phyloP scores from a whole-genome alignment of 2,329 filamentous ascomycete genomes.

The Fusarium torulosum region DNA sequence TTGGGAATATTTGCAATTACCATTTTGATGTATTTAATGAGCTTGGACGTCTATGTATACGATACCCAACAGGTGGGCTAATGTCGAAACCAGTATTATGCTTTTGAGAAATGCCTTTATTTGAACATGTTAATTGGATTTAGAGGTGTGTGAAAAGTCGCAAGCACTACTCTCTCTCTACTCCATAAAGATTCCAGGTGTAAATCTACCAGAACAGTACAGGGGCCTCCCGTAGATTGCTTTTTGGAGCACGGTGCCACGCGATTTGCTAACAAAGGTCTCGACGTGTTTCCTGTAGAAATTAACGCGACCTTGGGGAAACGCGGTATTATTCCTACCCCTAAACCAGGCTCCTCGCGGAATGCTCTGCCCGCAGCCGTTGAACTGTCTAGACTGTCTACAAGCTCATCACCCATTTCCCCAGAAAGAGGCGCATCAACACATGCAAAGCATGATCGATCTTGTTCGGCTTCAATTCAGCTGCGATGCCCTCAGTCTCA shows the following conservation, averaged over 20 bases:
- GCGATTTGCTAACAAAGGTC: neutral
- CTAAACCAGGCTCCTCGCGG: neutral
- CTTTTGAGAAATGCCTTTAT: neutral
- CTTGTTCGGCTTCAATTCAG: neutral
- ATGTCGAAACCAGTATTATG: neutral
- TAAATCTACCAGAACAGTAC: too few species aligned
- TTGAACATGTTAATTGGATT: neutral
- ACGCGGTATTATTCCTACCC: neutral
- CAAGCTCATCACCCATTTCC: neutral
- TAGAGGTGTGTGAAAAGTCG: too few species aligned
- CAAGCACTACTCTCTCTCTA: too few species aligned
- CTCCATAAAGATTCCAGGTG: too few species aligned
- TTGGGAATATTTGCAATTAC: neutral
- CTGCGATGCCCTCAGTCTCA: neutral
- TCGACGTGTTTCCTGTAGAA: neutral
- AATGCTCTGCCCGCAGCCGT: too few species aligned
- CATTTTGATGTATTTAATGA: conserved; percentile 11
- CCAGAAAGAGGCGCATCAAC: neutral
- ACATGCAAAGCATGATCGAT: neutral
- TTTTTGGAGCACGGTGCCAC: too few species aligned
- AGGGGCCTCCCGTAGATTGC: too few species aligned
- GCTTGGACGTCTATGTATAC: conserved; percentile 9
- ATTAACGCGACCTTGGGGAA: neutral
- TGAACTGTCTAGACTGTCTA: too few species aligned
- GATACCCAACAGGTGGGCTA: conserved; percentile 1